These are phyloP conservation scores for Sporothrix sp. DNA, from an alignment of 2,329 filamentous ascomycete species.

Conservation along the genomic window DNA sequence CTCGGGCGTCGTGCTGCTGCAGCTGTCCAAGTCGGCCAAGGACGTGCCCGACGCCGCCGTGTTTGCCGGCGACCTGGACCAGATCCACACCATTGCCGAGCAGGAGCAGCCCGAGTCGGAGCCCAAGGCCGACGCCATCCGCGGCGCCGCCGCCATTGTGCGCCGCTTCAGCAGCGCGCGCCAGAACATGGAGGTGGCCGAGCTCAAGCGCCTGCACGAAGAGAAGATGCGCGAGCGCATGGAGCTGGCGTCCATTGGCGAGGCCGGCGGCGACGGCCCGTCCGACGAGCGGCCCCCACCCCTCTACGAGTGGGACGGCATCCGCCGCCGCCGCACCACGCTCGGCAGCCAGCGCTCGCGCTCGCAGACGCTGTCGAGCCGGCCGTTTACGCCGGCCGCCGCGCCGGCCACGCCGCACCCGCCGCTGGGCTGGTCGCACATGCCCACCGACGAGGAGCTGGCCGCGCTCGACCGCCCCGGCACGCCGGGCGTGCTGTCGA, in stretches of 20 bases:
- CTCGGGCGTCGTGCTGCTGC: slow-evolving; percentile 79
- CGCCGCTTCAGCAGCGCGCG: slow-evolving; percentile 68
- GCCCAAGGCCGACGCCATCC: slow-evolving; percentile 91
- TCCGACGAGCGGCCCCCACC: slow-evolving; percentile 18
- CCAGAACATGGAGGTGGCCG: slow-evolving; percentile 68
- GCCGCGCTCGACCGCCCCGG: slow-evolving; percentile 40
- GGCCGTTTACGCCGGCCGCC: slow-evolving; percentile 28
- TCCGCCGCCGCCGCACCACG: slow-evolving; percentile 59
- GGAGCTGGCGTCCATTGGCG: slow-evolving; percentile 64
- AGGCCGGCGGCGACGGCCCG: slow-evolving; percentile 50
- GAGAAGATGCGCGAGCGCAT: slow-evolving; percentile 64
- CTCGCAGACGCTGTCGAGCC: slow-evolving; percentile 18
- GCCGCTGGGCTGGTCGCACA: slow-evolving; percentile 78
- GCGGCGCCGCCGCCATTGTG: slow-evolving; percentile 79
- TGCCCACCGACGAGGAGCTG: slow-evolving; percentile 59
- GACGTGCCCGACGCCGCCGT: slow-evolving; percentile 91
- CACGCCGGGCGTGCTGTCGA: slow-evolving; percentile 41
- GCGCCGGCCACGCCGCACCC: slow-evolving; percentile 43
- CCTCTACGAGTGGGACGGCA: slow-evolving; percentile 77
- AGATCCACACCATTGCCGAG: slow-evolving; percentile 89
- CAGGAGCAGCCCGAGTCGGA: slow-evolving; percentile 95
- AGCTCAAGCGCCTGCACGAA: slow-evolving; percentile 67
- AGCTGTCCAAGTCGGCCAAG: slow-evolving; percentile 96
- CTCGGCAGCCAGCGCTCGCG: slow-evolving; percentile 31
- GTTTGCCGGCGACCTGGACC: slow-evolving; percentile 85